Conservation (phyloP, 163 green algal species). For the Trebouxiophyceae sp. region DNA sequence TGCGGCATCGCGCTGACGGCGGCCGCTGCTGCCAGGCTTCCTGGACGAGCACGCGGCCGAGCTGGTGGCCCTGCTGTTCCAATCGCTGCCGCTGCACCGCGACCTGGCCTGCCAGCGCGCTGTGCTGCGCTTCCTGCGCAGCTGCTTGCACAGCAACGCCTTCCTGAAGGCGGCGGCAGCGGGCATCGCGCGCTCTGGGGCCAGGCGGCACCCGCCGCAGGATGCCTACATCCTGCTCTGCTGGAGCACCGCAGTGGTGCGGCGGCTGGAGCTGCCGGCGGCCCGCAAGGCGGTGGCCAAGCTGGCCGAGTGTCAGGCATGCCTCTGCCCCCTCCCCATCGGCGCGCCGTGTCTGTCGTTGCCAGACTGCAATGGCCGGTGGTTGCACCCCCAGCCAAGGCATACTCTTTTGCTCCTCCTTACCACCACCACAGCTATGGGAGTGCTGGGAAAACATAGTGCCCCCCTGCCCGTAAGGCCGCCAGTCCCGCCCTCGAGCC, state of each 20-base stretch:
- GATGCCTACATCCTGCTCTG: constrained; percentile 39
- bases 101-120: constrained; percentile 22
- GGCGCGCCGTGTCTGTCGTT: no score
- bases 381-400: no score
- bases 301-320: constrained; percentile 53
- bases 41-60: constrained; percentile 29
- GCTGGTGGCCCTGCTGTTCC: constrained; percentile 37
- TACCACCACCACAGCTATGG: no score
- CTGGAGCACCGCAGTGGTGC: constrained; percentile 44
- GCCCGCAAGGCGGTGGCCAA: constrained; percentile 57
- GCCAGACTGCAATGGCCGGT: no score
- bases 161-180: constrained; percentile 57
- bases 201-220: constrained; percentile 4
- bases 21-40: constrained; percentile 33
- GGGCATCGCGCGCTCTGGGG: constrained; percentile 29
- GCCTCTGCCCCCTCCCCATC: no score
- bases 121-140: constrained; percentile 10
- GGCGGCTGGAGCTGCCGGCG: constrained; percentile 29
- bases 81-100: constrained; percentile 32
- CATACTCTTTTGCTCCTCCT: no score
- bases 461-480: no score
- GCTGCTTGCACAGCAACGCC: constrained; percentile 17
- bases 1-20: not conserved
- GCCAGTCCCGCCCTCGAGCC: no score
- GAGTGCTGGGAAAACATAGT: no score